phyloP scores from a whole-genome alignment of 2,329 filamentous ascomycete genomes.

The Talaromyces verruculosus region DNA sequence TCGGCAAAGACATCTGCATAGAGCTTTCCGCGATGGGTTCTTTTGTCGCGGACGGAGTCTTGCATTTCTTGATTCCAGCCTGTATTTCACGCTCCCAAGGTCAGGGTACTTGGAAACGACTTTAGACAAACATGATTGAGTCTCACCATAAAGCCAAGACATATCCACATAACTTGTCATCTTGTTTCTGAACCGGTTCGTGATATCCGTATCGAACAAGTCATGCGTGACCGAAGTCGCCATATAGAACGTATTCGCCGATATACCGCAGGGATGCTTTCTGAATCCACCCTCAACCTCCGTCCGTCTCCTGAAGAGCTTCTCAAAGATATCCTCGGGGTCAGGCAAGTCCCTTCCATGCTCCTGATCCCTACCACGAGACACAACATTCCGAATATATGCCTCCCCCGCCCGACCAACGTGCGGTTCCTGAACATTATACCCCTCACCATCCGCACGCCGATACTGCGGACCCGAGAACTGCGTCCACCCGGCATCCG shows the following conservation, averaged over 20 bases:
- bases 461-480: constrained; percentile 53
- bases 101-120: not conserved
- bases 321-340: constrained; percentile 6
- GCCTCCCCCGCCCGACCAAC: not conserved
- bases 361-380: not conserved
- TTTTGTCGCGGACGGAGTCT: constrained; percentile 21
- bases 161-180: constrained; percentile 52
- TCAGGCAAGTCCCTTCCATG: not conserved
- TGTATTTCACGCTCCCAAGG: constrained; percentile 30
- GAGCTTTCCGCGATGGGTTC: constrained; percentile 33
- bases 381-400: constrained; percentile 1
- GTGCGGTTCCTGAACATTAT: constrained; percentile 54
- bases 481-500: not conserved
- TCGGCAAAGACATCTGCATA: constrained; percentile 43
- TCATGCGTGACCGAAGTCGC: constrained; percentile 56
- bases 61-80: constrained; percentile 36
- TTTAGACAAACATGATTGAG: not conserved
- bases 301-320: constrained; percentile 1
- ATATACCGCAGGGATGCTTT: constrained; percentile 47
- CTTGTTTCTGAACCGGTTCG: constrained; percentile 36
- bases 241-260: constrained; percentile 50
- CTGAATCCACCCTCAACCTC: constrained; percentile 20
- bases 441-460: constrained; percentile 67
- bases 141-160: constrained; percentile 45
- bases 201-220: constrained; percentile 46